Evolutionary conservation across 139 green algal species (phyloP).

Genomic region (Coelastrella sp.): DNA sequence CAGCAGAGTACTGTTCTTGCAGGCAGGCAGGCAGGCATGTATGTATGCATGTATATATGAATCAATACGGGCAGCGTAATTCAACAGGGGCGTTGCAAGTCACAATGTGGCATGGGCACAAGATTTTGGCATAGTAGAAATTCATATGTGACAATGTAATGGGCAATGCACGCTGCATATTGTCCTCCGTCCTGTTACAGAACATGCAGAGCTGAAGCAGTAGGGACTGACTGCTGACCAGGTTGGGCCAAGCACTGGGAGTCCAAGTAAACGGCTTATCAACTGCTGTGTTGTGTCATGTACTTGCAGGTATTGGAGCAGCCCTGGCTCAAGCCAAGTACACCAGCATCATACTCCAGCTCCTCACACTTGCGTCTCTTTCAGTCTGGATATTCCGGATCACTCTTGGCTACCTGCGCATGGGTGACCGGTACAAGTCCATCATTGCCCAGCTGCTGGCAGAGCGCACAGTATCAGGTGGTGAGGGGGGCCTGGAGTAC

Average conservation of each 20-base stretch:
- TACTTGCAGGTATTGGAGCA: constrained; percentile 41
- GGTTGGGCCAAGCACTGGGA: too few relatives aligned
- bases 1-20: background rate
- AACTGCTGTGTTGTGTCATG: constrained; percentile 31
- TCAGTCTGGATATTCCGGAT: constrained; percentile 16
- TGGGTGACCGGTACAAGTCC: constrained; percentile 54
- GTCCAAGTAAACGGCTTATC: background rate
- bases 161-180: too few relatives aligned
- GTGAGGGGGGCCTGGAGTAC: constrained; percentile 46
- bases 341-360: background rate
- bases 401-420: constrained; percentile 58
- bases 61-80: too few relatives aligned
- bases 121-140: too few relatives aligned
- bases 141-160: too few relatives aligned
- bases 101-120: too few relatives aligned
- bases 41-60: too few relatives aligned
- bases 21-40: too few relatives aligned
- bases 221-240: too few relatives aligned
- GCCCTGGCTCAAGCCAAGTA: constrained; percentile 38
- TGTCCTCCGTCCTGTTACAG: too few relatives aligned
- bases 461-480: constrained; percentile 49
- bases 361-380: background rate
- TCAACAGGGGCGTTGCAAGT: too few relatives aligned
- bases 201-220: too few relatives aligned
- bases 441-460: constrained; percentile 55